Percentiles rank a stretch among this genome's conserved stretches.
Evolutionary conservation across 2,329 filamentous ascomycete genomes (phyloP).

Genomic region (Periconia sp.): DNA sequence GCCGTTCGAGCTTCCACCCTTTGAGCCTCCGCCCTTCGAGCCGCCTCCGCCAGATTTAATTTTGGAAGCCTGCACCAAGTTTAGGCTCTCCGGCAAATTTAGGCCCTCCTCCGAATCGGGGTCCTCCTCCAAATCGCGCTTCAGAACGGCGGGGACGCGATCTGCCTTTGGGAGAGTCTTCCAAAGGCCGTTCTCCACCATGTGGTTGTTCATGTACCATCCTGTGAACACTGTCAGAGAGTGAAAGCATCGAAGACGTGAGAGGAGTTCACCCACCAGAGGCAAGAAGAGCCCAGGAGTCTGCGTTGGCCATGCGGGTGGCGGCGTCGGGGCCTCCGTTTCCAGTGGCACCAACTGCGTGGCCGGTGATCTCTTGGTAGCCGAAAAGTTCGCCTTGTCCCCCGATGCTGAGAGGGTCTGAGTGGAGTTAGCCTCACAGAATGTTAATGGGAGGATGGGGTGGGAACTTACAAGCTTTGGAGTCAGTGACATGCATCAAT

Average conservation of each 20-base stretch:
- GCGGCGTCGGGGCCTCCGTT: not conserved
- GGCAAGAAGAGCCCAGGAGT: slow-evolving; percentile 2
- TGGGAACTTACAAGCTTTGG: not conserved
- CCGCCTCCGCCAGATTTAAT: too few species aligned
- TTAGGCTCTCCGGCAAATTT: too few species aligned
- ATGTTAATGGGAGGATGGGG: not conserved
- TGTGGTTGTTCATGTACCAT: slow-evolving; percentile 3
- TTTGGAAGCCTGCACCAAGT: too few species aligned
- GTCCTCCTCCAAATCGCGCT: not conserved
- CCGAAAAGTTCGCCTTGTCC: not conserved
- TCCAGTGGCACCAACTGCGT: not conserved
- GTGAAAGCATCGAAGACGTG: too few species aligned
- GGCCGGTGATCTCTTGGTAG: slow-evolving; percentile 2
- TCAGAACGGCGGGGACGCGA: not conserved
- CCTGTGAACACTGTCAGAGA: too few species aligned
- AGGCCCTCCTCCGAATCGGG: too few species aligned
- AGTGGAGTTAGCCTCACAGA: not conserved
- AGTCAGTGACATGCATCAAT: slow-evolving; percentile 1
- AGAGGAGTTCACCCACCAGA: not conserved
- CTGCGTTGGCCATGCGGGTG: not conserved
- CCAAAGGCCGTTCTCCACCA: slow-evolving; percentile 1
- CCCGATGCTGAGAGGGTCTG: not conserved
- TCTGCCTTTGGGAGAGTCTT: not conserved
- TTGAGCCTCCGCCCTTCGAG: too few species aligned
- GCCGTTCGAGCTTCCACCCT: too few species aligned